Conservation (phyloP, 768 basidiomycete genomes). For the Rhizopogon vulgaris region DNA sequence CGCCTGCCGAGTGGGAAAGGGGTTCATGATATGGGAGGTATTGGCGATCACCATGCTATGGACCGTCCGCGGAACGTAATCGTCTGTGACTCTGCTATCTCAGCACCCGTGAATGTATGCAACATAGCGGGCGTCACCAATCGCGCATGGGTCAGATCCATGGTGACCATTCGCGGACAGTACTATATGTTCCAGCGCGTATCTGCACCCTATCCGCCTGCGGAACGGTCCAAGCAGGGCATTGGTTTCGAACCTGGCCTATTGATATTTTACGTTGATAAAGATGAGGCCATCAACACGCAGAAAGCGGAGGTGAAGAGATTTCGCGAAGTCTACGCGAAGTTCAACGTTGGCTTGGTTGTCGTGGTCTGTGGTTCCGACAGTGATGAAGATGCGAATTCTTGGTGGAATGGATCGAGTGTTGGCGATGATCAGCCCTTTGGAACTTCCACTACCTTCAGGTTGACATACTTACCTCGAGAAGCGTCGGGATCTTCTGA, state of each 20-base stretch:
- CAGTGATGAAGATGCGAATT: constrained; percentile 3
- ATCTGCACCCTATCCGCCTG: constrained; percentile 1
- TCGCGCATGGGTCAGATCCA: constrained; percentile 1
- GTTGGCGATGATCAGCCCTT: background rate
- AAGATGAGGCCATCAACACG: background rate
- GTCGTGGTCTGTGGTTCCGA: constrained; percentile 4
- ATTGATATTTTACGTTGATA: constrained; percentile 4
- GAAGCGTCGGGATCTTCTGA: background rate
- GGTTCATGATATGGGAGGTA: background rate
- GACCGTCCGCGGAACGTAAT: constrained; percentile 1
- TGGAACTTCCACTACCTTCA: background rate
- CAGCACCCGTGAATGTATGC: background rate
- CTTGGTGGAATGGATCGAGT: constrained; percentile 3
- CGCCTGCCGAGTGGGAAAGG: background rate
- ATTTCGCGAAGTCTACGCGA: constrained; percentile 3
- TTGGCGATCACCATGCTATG: background rate
- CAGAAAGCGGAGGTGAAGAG: constrained; percentile 1
- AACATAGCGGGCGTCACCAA: constrained; percentile 2
- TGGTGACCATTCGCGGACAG: background rate
- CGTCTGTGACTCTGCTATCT: constrained; percentile 4
- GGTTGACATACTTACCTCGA: background rate
- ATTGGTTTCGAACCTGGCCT: constrained; percentile 1
- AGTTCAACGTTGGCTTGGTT: background rate
- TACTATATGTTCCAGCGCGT: constrained; percentile 5
- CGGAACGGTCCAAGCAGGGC: background rate